phyloP scores from a whole-genome alignment of 2,329 filamentous ascomycete genomes.

The Nemania sp. region DNA sequence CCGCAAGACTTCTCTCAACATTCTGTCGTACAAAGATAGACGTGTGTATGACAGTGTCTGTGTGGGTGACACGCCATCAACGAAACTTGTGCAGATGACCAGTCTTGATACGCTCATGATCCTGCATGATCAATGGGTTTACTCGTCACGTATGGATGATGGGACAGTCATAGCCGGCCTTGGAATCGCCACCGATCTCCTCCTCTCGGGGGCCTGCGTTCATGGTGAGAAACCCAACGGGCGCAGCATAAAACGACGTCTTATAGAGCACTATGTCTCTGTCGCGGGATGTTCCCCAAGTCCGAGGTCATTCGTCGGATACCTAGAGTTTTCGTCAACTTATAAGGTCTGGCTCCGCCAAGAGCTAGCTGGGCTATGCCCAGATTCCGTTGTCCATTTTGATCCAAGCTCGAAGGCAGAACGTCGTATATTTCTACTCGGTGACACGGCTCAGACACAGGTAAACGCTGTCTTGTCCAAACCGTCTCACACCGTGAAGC shows the following conservation, averaged over 20 bases:
- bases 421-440: not conserved
- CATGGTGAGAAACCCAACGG: not conserved
- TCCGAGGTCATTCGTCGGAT: not conserved
- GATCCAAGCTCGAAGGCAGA: not conserved
- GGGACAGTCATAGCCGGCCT: not conserved
- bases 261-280: not conserved
- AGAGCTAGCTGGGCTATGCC: not conserved
- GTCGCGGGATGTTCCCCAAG: not conserved
- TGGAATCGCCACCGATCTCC: not conserved
- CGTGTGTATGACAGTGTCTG: not conserved
- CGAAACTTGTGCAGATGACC: not conserved
- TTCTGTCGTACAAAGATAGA: constrained; percentile 8
- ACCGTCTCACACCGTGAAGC: not conserved
- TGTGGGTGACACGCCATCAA: not conserved
- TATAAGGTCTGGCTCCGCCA: not conserved
- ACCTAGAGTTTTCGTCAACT: not conserved
- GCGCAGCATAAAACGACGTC: not conserved
- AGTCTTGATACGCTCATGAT: not conserved
- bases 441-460: not conserved
- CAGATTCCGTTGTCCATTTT: no score
- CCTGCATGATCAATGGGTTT: constrained; percentile 15
- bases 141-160: not conserved
- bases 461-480: not conserved
- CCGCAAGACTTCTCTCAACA: constrained; percentile 9
- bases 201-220: constrained; percentile 11